Conservation (phyloP, 768 basidiomycete genomes). For the Hirschioporus abietinus region DNA sequence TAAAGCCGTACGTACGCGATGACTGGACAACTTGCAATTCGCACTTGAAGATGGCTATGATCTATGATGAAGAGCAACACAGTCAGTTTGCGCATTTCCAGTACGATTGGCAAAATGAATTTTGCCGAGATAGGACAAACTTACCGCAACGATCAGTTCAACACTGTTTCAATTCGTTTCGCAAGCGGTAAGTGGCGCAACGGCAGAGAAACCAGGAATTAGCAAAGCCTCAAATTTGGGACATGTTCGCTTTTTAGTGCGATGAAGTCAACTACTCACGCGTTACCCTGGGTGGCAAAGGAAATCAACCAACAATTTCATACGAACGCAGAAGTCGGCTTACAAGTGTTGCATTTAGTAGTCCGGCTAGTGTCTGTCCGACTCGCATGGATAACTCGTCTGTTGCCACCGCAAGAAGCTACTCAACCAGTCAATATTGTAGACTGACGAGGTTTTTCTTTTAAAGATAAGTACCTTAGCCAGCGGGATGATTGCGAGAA, state of each 20-base stretch:
- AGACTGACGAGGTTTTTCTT: not conserved
- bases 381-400: conserved; percentile 80
- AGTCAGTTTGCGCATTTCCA: not conserved
- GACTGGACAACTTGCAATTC: conserved; percentile 79
- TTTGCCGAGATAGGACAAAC: conserved; percentile 19
- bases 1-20: conserved; percentile 43
- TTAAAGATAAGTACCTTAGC: conserved; percentile 50
- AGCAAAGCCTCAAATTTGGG: not conserved
- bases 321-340: conserved; percentile 12
- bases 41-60: conserved; percentile 78
- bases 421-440: not conserved
- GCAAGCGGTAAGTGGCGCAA: not conserved
- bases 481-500: conserved; percentile 79
- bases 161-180: conserved; percentile 27
- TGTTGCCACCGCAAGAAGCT: conserved; percentile 81
- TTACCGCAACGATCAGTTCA: conserved; percentile 66
- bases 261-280: conserved; percentile 16
- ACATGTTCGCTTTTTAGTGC: not conserved
- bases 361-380: conserved; percentile 77
- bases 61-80: conserved; percentile 31
- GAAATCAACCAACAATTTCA: not conserved
- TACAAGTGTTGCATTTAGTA: conserved; percentile 82
- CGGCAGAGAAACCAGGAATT: not conserved
- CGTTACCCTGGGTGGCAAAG: conserved; percentile 20
- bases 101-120: not conserved